Percentiles rank a stretch among this genome's conserved stretches.
Conservation (phyloP, 768 basidiomycete genomes). For the Leccinum broughii region DNA sequence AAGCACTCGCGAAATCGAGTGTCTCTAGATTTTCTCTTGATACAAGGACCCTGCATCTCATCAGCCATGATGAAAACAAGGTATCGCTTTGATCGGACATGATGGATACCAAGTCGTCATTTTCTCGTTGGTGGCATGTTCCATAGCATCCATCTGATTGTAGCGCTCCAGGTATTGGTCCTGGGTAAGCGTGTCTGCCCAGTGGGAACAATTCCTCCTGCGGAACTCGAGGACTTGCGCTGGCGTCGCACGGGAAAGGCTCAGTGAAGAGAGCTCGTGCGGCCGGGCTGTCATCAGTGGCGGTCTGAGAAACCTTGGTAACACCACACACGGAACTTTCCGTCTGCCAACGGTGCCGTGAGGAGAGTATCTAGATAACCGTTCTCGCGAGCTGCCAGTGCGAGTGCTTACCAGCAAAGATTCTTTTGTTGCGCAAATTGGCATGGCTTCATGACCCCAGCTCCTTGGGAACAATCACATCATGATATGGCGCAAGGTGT, state of each 20-base stretch:
- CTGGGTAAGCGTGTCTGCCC: conserved; percentile 44
- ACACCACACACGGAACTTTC: not conserved
- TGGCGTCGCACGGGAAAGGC: conserved; percentile 43
- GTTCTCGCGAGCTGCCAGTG: too few species aligned
- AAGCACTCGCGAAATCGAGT: conserved; percentile 12
- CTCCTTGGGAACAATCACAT: not conserved
- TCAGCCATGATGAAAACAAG: not conserved
- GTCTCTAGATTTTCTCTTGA: conserved; percentile 46
- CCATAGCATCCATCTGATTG: conserved; percentile 39
- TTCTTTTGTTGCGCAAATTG: not conserved
- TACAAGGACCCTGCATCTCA: conserved; percentile 48
- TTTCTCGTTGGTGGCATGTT: conserved; percentile 40
- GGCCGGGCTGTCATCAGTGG: conserved; percentile 30
- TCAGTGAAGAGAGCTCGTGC: too few species aligned
- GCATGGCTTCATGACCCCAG: not conserved
- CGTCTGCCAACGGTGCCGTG: not conserved
- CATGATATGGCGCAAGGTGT: not conserved
- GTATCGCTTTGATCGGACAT: not conserved
- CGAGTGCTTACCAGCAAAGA: not conserved
- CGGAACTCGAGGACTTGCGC: conserved; percentile 45
- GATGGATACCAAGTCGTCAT: conserved; percentile 43
- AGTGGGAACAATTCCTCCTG: conserved; percentile 38
- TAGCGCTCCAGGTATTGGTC: conserved; percentile 45
- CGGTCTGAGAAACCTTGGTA: not conserved
- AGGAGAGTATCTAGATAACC: not conserved